phyloP scores from a whole-genome alignment of 495 filamentous ascomycete species.

The Apodospora peruviana region DNA sequence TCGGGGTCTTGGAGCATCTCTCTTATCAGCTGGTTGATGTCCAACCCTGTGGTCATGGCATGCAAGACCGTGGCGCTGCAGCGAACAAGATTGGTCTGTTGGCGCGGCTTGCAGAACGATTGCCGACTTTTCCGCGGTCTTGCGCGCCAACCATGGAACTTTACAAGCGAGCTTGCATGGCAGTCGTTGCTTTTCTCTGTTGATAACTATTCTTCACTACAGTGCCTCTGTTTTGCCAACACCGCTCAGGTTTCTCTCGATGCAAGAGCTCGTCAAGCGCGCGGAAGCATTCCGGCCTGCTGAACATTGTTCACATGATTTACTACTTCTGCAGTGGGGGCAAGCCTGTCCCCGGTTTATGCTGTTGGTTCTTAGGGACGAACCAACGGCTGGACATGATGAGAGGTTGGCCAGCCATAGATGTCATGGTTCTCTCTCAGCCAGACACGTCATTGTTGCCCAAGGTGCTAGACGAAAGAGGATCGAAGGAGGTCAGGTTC shows the following conservation, averaged over 20 bases:
- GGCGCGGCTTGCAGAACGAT: conserved; percentile 6
- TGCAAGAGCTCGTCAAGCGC: neutral
- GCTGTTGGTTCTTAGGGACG: neutral
- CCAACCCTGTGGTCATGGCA: neutral
- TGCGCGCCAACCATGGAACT: neutral
- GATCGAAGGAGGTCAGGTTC: no score
- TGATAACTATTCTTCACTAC: no score
- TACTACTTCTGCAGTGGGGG: neutral
- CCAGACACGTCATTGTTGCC: no score
- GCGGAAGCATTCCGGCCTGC: neutral
- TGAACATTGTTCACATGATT: neutral
- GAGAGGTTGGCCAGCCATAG: no score
- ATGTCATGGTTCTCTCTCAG: no score
- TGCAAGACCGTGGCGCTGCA: neutral
- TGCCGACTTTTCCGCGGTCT: neutral
- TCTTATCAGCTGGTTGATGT: no score
- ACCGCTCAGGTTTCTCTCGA: no score
- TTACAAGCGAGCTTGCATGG: neutral
- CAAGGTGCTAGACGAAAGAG: no score
- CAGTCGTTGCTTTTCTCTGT: no score
- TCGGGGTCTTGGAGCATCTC: no score
- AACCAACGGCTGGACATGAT: neutral
- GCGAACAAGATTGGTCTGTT: conserved; percentile 8
- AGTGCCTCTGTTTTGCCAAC: no score
- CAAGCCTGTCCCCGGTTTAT: neutral